These are phyloP conservation scores for Nitzschia sp. DNA, from an alignment of 108 stramenopile species.

Conservation along the genomic window DNA sequence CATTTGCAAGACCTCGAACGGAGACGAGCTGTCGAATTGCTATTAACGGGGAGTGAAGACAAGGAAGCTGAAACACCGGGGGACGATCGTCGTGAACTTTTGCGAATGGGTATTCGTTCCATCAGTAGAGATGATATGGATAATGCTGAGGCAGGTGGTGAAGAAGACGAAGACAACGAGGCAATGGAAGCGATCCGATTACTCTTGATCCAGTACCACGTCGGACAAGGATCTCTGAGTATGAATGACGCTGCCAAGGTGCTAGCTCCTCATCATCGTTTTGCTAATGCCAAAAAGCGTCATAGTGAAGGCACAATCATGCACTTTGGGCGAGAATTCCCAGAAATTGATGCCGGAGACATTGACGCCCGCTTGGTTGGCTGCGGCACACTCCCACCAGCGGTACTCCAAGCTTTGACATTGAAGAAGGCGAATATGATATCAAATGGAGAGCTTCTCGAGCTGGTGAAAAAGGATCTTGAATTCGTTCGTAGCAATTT, in stretches of 20 bases:
- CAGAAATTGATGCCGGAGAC: constrained; percentile 82
- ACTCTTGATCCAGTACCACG: constrained; percentile 79
- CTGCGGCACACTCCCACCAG: constrained; percentile 78
- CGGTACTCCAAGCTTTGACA: constrained; percentile 78
- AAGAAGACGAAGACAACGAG: constrained; percentile 70
- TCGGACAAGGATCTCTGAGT: constrained; percentile 65
- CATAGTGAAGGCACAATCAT: constrained; percentile 26
- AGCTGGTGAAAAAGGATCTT: constrained; percentile 86
- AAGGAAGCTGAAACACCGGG: background rate
- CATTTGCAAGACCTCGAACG: constrained; percentile 77
- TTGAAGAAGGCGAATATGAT: constrained; percentile 83
- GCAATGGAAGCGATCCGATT: constrained; percentile 83
- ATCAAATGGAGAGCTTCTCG: constrained; percentile 79
- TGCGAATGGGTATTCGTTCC: constrained; percentile 35
- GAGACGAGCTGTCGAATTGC: constrained; percentile 69
- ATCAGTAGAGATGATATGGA: constrained; percentile 17
- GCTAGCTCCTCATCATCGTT: constrained; percentile 18
- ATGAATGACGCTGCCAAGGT: constrained; percentile 56
- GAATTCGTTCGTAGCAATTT: constrained; percentile 61
- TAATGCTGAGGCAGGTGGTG: background rate
- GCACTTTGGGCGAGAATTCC: constrained; percentile 39
- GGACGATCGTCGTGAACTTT: constrained; percentile 29
- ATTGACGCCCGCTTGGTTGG: constrained; percentile 79
- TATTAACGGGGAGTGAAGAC: constrained; percentile 43
- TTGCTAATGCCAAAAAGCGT: constrained; percentile 2